Conservation (phyloP, 257 asterid genomes). For the Solanum ahanhuiri region DNA sequence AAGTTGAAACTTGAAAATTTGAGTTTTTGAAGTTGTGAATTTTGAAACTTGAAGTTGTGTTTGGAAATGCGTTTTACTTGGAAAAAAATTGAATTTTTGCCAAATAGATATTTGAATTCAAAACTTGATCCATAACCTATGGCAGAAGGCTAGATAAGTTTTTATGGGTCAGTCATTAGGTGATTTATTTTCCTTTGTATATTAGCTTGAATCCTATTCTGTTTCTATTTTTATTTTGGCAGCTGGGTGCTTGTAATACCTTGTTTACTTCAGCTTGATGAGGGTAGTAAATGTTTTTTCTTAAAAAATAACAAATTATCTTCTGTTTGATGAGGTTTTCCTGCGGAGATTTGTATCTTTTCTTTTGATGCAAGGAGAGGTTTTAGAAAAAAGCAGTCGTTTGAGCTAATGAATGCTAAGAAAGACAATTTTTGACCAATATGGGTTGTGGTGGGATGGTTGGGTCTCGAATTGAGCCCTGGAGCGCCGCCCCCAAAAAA, state of each 20-base stretch:
- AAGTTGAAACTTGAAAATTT: not conserved
- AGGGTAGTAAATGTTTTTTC: not conserved
- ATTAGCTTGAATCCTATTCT: not conserved
- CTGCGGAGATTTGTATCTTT: not conserved
- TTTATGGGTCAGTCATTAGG: not conserved
- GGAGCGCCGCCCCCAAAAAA: not conserved
- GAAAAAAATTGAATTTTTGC: not conserved
- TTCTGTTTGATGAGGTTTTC: not conserved
- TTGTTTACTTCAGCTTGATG: not conserved
- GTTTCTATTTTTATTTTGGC: not conserved
- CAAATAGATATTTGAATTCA: not conserved
- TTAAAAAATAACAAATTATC: not conserved
- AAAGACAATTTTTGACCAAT: not conserved
- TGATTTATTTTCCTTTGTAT: not conserved
- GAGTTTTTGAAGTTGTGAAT: not conserved
- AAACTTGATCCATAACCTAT: not conserved
- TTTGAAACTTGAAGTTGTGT: not conserved
- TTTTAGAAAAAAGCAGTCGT: not conserved
- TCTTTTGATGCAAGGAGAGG: not conserved
- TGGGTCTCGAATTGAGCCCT: not conserved
- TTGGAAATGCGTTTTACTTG: not conserved
- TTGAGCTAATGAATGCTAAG: not conserved
- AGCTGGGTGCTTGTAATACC: not conserved
- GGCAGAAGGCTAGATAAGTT: not conserved
- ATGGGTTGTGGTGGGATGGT: not conserved